phyloP scores from a whole-genome alignment of 495 filamentous ascomycete genomes.

The Massariosphaeria phaeospora region DNA sequence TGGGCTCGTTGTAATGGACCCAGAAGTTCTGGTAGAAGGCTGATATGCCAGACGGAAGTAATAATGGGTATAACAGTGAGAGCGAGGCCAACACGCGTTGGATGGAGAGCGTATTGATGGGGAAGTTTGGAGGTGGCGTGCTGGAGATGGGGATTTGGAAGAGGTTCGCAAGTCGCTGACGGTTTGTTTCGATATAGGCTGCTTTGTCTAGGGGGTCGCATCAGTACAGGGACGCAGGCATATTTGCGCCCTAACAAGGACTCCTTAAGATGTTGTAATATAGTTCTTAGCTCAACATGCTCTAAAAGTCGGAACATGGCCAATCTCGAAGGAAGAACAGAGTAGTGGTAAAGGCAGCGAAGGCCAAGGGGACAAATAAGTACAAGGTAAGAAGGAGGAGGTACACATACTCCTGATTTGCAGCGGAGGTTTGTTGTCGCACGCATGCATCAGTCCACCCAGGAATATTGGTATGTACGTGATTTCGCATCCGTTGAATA shows the following conservation, averaged over 20 bases:
- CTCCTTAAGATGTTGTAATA: too few relatives aligned
- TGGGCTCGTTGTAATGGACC: conserved; percentile 49
- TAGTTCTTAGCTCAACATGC: too few relatives aligned
- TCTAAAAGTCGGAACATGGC: too few relatives aligned
- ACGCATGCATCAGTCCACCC: conserved; percentile 63
- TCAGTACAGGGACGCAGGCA: background rate
- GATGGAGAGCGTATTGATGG: conserved; percentile 40
- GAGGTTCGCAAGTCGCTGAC: conserved; percentile 54
- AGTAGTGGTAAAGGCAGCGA: too few relatives aligned
- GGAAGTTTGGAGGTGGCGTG: conserved; percentile 3
- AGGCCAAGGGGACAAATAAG: background rate
- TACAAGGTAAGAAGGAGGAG: background rate
- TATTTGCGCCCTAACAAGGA: too few relatives aligned
- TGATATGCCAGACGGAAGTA: conserved; percentile 46
- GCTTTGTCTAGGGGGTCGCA: conserved; percentile 55
- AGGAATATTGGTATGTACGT: conserved; percentile 66
- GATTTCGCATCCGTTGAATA: conserved; percentile 56
- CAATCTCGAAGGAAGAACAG: too few relatives aligned
- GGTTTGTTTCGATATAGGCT: conserved; percentile 57
- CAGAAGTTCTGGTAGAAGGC: conserved; percentile 56
- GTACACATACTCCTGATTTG: conserved; percentile 58
- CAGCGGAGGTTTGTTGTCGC: conserved; percentile 59
- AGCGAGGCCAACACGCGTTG: conserved; percentile 39
- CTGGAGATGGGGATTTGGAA: conserved; percentile 58
- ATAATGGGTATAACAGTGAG: conserved; percentile 40